Conservation (phyloP, 1,284 basidiomycete genomes). For the Naganishia sp. region DNA sequence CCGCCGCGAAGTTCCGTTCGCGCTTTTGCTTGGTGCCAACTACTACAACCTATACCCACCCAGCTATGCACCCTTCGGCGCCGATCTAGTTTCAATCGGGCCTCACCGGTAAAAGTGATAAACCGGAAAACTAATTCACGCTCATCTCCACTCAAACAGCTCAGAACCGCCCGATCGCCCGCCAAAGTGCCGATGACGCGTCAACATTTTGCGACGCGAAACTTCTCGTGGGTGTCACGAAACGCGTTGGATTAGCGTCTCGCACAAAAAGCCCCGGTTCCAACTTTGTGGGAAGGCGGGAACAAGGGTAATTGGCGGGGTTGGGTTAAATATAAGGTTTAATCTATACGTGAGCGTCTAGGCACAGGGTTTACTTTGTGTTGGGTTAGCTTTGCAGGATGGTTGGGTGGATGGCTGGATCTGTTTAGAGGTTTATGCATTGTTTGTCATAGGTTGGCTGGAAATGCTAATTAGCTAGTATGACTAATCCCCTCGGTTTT, state of each 20-base stretch:
- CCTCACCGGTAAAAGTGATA: no score
- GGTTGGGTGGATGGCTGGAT: neutral
- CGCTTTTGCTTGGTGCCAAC: neutral
- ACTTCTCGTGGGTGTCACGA: neutral
- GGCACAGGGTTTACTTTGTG: neutral
- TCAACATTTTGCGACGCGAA: slow-evolving; percentile 1
- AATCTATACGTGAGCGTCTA: neutral
- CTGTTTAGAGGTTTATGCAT: slow-evolving; percentile 13
- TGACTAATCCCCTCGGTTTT: slow-evolving; percentile 3
- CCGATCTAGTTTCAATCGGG: no score
- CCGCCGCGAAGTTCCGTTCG: neutral
- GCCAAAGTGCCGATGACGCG: neutral
- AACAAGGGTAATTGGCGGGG: neutral
- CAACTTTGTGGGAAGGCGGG: neutral
- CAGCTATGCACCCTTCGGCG: no score
- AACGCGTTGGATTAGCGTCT: neutral
- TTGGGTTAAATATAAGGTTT: neutral
- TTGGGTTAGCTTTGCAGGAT: neutral
- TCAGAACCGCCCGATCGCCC: neutral
- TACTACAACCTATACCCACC: no score
- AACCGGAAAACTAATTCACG: neutral
- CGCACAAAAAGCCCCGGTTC: neutral
- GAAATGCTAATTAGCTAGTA: slow-evolving; percentile 3
- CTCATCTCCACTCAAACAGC: neutral
- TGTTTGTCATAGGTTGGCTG: neutral